Base-by-base conservation (phyloP, 2,329 filamentous ascomycete genomes). In the Alternaria burnsii region DNA sequence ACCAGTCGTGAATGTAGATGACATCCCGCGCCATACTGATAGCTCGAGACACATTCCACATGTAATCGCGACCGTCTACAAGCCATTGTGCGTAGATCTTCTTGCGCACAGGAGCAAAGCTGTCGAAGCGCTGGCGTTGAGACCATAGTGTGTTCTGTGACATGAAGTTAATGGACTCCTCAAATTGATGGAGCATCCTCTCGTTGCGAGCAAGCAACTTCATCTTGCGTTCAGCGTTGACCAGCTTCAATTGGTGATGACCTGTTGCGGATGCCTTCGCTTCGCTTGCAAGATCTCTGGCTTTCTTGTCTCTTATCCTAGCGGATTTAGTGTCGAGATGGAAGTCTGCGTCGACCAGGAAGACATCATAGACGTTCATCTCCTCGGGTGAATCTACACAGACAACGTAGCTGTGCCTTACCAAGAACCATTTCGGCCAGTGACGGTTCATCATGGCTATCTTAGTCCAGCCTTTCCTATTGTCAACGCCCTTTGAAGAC, bases 1-100 rank as follows among this genome's bases (percentile, higher is more conserved):
- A 99, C 95, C 95, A 99, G 78, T 98, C 95, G 77, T 99, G 95
- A 64, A 99, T 98, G 79, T 98, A 98, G 70, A 99, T 94, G 63
- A 98, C 94, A 81, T 98, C 95, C 72, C 92, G 92, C 9, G 95
- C 95, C 88, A 97, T 97, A 76, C 93, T 95, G 72, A 99, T 96
- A 12, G 95, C 95, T 66, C 94, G 88, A 11, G 94, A 98, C 8
- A 98, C 93, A 76, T 97, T 97, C 95, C 95, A 99, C 94, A 98
- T 98, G 82, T 98, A 96, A 77, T 99, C 95, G 68, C 95, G 88
- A 16, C 92, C 95, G 79, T 99, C 95, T 0, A 99, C 94, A 9
- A 99, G 86, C 94, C 94, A 98, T 74, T 97, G 93, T 2, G 94
- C 93, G 80, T 94, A 95, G 28, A 95, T 93, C 43, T 90, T 90